Evolutionary conservation across 495 filamentous ascomycete genomes (phyloP), one percentile per base, ranked within the genome.

Genomic region (Penicillium ucsense): DNA sequence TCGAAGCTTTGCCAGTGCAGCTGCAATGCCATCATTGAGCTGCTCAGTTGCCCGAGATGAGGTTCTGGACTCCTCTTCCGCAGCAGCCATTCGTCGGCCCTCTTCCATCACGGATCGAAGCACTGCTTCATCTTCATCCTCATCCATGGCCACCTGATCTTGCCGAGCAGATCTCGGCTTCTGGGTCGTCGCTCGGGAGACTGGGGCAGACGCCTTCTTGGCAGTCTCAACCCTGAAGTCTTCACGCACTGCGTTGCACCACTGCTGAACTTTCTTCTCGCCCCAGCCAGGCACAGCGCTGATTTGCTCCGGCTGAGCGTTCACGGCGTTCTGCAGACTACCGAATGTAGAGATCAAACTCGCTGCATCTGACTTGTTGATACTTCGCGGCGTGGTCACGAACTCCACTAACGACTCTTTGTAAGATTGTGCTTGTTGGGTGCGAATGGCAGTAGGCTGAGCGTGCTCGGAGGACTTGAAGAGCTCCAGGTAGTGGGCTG

Each of bases 291-390:
- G 76, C 30, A 99, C 79, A 37, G 86, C 63, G 30, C 79, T 75
- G 38, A 97, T 72, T 63, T 94, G 85, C 55, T 99, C 94, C 1
- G 86, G 82, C 8, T 80, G 74, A 9, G 88, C 90, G 68, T 96
- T 97, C 33, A 97, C 70, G 0, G 91, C 92, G 28, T 84, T 83
- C 55, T 83, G 78, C 31, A 97, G 61, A 46, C 83, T 91, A 4
- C 94, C 94, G 70, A 96, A 97, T 10, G 82, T 86, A 34, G 83
- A 82, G 5, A 96, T 87, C 35, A 97, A 68, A 35, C 84, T 83
- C 3, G 94, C 80, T 0, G 94, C 86, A 65, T 99, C 91, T 4
- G 89, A 86, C 63, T 94, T 95, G 63, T 96, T 99, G 55, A 99
- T 83, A 31, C 81, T 86, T 43, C 90, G 73, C 6, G 94, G 89